Base-by-base conservation (phyloP, 371 early-diverging fungal genomes). In the Gilbertella persicaria region DNA sequence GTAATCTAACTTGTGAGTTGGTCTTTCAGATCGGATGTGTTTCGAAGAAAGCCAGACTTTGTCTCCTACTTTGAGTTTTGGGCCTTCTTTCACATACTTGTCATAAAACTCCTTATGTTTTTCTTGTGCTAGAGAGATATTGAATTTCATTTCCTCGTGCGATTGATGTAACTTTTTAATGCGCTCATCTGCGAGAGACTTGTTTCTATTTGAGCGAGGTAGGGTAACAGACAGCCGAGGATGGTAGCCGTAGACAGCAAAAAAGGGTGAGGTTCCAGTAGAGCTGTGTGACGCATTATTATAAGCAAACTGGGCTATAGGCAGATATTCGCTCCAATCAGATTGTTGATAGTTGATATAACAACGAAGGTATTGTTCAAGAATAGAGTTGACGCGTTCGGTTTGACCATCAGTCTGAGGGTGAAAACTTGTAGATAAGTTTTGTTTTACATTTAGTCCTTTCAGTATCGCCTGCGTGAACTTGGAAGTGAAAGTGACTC, bases 381-480 rank as follows among this genome's bases (percentile, higher is more conserved):
- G 37, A 0, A 68, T 62, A 3, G 66, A 64, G 44, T 85, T 87
- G 0, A 66, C 45, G 0, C 77, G 46, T 50, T 83, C 80, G 0
- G 78, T 83, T 56, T 83, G 82, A 8, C 78, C 78, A 52, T 82
- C 77, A 1, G 80, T 73, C 52, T 84, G 78, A 1, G 78, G 80
- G 42, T 79, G 76, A 49, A 51, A 73, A 0, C 74, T 54, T 0
- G 73, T 71, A 0, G 79, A 79, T 16, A 76, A 24, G 5, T 64
- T 58, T 2, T 50, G 45, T 16, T 68, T 63, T 40, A 72, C 55
- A 0, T 55, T 35, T 9, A 82, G 59, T 0, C 42, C 33, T 17
- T 58, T 19, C 10, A 68, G 38, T 6, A 74, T 12, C 0, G 35
- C 17, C 13, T 42, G 26, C 55, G 69, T 73, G 42, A 74, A 78